Base-by-base conservation (phyloP, 805 yeast species). In the Candida vaughaniae region DNA sequence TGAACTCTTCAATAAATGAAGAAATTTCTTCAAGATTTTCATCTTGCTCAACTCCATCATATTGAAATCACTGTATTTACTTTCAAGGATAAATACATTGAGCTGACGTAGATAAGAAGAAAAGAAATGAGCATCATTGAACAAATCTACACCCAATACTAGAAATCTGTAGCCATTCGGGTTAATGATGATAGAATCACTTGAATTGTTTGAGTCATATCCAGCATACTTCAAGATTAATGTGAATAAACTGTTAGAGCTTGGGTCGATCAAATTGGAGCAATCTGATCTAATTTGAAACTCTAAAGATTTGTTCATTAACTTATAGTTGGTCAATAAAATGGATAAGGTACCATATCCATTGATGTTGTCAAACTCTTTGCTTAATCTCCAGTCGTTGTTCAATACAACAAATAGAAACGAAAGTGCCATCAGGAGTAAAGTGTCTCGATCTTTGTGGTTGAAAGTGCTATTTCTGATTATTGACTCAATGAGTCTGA, bases 311-410 rank as follows among this genome's bases (percentile, higher is more conserved):
- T 37, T 29, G 12, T 35, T 40, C 6, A 26, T 14, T 4, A 18
- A 15, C 43, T 63, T 67, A 49, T 77, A 78, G 18, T 70, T 60
- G 27, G 71, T 73, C 18, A 82, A 48, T 6, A 84, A 50, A 0
- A 81, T 71, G 0, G 75, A 71, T 1, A 84, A 51, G 3, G 81
- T 67, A 17, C 77, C 77, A 48, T 78, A 84, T 1, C 89, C 89
- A 45, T 73, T 74, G 3, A 66, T 62, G 12, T 70, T 63, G 46
- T 80, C 86, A 51, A 82, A 75, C 42, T 81, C 87, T 32, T 72
- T 71, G 19, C 66, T 56, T 35, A 73, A 59, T 27, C 80, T 62
- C 73, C 81, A 69, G 42, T 75, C 69, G 20, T 62, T 60, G n/a
- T 63, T 54, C 8, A 81, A 52, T 1, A 75, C 31, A 10, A 54